Evolutionary conservation across 1,139 yeast species (phyloP).

Genomic region (Eremothecium sinecaudum): DNA sequence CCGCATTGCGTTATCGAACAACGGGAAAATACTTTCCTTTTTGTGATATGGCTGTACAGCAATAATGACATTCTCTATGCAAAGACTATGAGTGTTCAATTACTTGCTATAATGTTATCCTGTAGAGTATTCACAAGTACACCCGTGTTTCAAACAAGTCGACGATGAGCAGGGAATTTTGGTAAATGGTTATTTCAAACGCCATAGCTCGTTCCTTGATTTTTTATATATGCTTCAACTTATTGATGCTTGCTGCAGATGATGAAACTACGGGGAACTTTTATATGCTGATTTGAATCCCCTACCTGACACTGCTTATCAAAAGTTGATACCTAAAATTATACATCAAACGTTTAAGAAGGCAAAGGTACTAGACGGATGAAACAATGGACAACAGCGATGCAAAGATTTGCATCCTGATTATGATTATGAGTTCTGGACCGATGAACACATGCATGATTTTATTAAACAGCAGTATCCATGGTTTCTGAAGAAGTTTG

Average conservation of each 20-base stretch:
- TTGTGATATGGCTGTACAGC: too few relatives aligned
- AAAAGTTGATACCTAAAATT: constrained; percentile 66
- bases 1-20: too few relatives aligned
- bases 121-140: too few relatives aligned
- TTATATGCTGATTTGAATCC: constrained; percentile 46
- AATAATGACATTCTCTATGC: too few relatives aligned
- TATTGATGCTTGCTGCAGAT: constrained; percentile 66
- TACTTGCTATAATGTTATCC: too few relatives aligned
- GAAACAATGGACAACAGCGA: constrained; percentile 69
- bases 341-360: constrained; percentile 91
- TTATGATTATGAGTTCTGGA: constrained; percentile 82
- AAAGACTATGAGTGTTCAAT: too few relatives aligned
- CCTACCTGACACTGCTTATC: constrained; percentile 27
- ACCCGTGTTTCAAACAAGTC: too few relatives aligned
- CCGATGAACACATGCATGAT: constrained; percentile 72
- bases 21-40: too few relatives aligned
- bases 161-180: too few relatives aligned
- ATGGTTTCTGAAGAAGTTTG: constrained; percentile 79
- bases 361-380: constrained; percentile 62
- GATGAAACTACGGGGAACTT: constrained; percentile 59
- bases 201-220: too few relatives aligned
- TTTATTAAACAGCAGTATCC: constrained; percentile 72
- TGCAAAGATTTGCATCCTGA: constrained; percentile 78
- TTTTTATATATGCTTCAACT: too few relatives aligned
- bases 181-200: too few relatives aligned